These are phyloP conservation scores for Chytriomyces sp. DNA, from an alignment of 192 early-diverging fungal genomes.

Conservation along the genomic window DNA sequence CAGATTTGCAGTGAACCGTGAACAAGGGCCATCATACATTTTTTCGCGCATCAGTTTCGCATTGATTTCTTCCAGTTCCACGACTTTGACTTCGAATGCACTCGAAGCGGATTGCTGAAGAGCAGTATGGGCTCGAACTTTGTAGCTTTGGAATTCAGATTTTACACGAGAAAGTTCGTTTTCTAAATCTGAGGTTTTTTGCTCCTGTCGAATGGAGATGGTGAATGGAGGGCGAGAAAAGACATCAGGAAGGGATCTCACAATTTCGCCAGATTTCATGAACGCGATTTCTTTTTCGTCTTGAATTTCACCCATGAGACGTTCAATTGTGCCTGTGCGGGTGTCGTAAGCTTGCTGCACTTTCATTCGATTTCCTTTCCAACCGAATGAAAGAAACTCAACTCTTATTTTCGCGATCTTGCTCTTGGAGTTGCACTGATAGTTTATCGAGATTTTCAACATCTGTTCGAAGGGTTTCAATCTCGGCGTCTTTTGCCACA, in stretches of 20 bases:
- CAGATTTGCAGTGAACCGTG: not conserved
- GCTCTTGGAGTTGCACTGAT: not conserved
- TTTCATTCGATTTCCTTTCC: not conserved
- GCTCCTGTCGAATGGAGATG: constrained; percentile 16
- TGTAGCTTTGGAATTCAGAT: constrained; percentile 38
- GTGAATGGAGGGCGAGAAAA: not conserved
- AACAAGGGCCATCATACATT: constrained; percentile 10
- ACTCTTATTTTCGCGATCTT: constrained; percentile 22
- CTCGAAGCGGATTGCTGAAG: constrained; percentile 23
- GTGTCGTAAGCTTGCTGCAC: too few species aligned
- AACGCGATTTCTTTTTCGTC: constrained; percentile 26
- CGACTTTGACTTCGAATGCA: constrained; percentile 24
- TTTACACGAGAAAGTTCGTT: constrained; percentile 18
- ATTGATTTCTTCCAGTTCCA: constrained; percentile 34
- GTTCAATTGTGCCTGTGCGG: constrained; percentile 1
- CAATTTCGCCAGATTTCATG: constrained; percentile 13
- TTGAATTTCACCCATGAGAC: constrained; percentile 11
- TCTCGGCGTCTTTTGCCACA: constrained; percentile 28
- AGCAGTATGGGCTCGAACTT: constrained; percentile 34
- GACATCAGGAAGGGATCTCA: not conserved
- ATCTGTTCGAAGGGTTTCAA: constrained; percentile 15
- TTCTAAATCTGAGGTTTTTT: not conserved
- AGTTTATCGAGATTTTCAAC: constrained; percentile 8
- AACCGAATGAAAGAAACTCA: not conserved
- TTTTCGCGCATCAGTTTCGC: constrained; percentile 24